Percentiles rank a stretch among this genome's conserved stretches.
These are phyloP conservation scores for Vaccinium vitisidaea DNA, from an alignment of 148 eudicot species.

Conservation along the genomic window DNA sequence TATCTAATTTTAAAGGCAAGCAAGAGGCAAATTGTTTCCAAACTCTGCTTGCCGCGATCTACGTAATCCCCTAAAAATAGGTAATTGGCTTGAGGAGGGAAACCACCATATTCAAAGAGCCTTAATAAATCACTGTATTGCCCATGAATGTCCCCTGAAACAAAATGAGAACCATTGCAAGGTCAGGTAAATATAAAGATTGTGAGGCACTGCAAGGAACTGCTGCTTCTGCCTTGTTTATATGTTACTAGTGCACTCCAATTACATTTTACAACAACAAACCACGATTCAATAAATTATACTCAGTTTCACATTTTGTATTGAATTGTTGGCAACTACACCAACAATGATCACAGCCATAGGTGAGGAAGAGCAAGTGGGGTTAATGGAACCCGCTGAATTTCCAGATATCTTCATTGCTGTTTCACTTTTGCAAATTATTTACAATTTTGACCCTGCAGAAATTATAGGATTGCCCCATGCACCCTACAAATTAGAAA, in stretches of 20 bases:
- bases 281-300: neutral
- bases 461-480: neutral
- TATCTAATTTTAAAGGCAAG: constrained; percentile 10
- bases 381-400: neutral
- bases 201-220: neutral
- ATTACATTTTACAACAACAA: neutral
- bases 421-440: neutral
- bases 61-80: constrained; percentile 14
- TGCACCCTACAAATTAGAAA: neutral
- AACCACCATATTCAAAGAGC: constrained; percentile 12
- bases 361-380: too few relatives aligned
- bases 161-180: neutral
- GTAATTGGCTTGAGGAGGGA: constrained; percentile 12
- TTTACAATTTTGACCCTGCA: neutral
- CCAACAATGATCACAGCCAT: neutral
- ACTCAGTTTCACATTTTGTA: neutral
- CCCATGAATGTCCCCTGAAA: constrained; percentile 14
- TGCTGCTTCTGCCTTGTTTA: neutral
- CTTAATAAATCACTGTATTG: constrained; percentile 13
- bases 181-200: neutral
- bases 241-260: neutral
- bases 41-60: constrained; percentile 14
- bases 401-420: neutral
- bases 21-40: constrained; percentile 15
- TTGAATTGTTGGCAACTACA: neutral